phyloP scores from a whole-genome alignment of 2,329 filamentous ascomycete genomes.

The Penicillium sp. region DNA sequence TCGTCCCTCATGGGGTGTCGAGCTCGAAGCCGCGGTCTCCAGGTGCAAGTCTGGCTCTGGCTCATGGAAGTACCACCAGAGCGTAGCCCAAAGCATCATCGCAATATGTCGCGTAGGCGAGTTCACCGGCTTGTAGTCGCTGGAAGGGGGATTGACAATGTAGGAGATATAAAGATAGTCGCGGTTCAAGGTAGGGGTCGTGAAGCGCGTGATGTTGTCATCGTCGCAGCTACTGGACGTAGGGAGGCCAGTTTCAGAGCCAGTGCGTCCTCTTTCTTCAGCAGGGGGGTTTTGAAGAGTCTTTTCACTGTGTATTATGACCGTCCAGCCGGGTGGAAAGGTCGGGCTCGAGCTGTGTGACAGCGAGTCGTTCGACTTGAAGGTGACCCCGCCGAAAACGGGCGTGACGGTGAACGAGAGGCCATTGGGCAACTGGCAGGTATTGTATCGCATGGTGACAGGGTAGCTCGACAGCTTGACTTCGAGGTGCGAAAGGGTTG shows the following conservation, averaged over 20 bases:
- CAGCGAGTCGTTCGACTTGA: constrained; percentile 78
- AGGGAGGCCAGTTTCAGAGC: constrained; percentile 16
- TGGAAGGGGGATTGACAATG: constrained; percentile 78
- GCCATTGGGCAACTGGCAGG: constrained; percentile 75
- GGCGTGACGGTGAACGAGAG: constrained; percentile 78
- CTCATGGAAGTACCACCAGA: constrained; percentile 98
- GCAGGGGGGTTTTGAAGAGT: constrained; percentile 33
- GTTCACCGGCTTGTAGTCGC: constrained; percentile 74
- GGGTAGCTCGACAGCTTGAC: not conserved
- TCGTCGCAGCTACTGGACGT: constrained; percentile 23
- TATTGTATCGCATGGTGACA: constrained; percentile 29
- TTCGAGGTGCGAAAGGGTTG: not conserved
- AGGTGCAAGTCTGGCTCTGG: constrained; percentile 68
- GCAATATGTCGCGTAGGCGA: constrained; percentile 88
- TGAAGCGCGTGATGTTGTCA: constrained; percentile 57
- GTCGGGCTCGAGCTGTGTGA: constrained; percentile 66
- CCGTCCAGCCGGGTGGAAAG: constrained; percentile 80
- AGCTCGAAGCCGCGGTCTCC: constrained; percentile 61
- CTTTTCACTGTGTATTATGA: constrained; percentile 73
- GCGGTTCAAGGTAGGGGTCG: constrained; percentile 70
- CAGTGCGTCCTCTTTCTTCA: constrained; percentile 20
- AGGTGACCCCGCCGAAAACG: constrained; percentile 88
- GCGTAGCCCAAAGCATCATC: constrained; percentile 93
- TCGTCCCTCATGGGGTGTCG: constrained; percentile 68
- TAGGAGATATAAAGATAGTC: constrained; percentile 91